These are phyloP conservation scores for Xylona heveae DNA, from an alignment of 495 filamentous ascomycete species.

Conservation along the genomic window DNA sequence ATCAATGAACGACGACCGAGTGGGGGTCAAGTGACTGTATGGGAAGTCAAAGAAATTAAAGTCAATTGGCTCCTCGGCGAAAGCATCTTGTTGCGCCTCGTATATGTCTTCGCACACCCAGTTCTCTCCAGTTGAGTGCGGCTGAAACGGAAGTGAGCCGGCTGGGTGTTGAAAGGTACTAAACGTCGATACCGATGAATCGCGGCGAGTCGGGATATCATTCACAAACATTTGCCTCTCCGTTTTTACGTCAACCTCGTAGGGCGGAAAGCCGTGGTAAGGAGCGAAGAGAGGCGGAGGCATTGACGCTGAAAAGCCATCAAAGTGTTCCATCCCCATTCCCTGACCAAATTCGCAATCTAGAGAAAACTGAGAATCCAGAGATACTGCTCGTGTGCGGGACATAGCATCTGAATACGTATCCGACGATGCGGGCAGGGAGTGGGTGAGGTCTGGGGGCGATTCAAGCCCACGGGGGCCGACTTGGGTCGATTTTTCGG, in stretches of 20 bases:
- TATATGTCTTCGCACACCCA: constrained; percentile 61
- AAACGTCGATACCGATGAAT: constrained; percentile 74
- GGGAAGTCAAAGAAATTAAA: constrained; percentile 61
- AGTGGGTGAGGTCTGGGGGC: constrained; percentile 64
- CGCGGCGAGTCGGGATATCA: constrained; percentile 60
- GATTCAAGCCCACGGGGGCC: constrained; percentile 35
- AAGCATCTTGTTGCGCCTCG: constrained; percentile 34
- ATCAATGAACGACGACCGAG: constrained; percentile 50
- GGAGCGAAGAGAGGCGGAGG: constrained; percentile 14
- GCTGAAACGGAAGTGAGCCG: constrained; percentile 34
- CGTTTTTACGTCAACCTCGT: constrained; percentile 90
- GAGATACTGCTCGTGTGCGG: constrained; percentile 49
- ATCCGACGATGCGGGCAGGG: constrained; percentile 58
- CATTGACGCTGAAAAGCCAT: too few species aligned
- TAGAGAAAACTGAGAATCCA: constrained; percentile 56
- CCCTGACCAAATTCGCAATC: constrained; percentile 30
- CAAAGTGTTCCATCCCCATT: constrained; percentile 8
- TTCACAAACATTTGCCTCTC: constrained; percentile 89
- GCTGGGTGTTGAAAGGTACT: constrained; percentile 67
- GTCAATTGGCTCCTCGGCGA: constrained; percentile 21
- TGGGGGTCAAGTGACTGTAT: constrained; percentile 28
- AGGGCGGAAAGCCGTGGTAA: constrained; percentile 37
- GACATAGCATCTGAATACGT: constrained; percentile 53
- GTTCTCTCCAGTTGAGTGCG: constrained; percentile 40
- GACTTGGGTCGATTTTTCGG: constrained; percentile 47